Evolutionary conservation across 768 basidiomycete genomes (phyloP), one percentile per base, ranked within the genome.

Genomic region (Royoungia palumana): DNA sequence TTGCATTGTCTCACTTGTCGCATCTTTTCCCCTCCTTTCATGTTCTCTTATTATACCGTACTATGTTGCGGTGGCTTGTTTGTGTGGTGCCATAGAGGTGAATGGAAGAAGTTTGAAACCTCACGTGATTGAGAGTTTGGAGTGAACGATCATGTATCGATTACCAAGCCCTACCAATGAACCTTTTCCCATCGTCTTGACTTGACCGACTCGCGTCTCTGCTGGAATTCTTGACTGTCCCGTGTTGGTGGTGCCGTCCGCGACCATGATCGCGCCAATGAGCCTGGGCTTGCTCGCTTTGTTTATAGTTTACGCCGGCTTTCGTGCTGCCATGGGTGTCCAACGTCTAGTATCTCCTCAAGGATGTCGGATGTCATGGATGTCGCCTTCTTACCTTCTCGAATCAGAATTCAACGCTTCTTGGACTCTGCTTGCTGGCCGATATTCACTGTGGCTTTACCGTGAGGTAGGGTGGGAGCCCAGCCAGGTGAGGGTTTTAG

Each of bases 361-460:
- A 75, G 90, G 89, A 80, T 97, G 94, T 69, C 81, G 87, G 32
- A 97, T 97, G 94, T 92, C 91, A 44, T 94, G 82, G 77, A 96
- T 95, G 94, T 88, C 82, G 4, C 94, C 94, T 3, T 87, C 88
- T 1, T 98, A 98, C 66, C 66, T 90, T 16, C 75, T 82, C 28
- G 84, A 95, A 56, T 61, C 75, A 8, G 75, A 73, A 32, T 85
- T 94, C 57, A 77, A 91, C 58, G 55, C 70, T 14, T 71, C 78
- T 4, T 86, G 87, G 83, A 85, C 86, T 20, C 81, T 82, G 3
- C 73, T 94, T 11, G 82, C 84, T 5, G 67, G 62, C 27, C 76
- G 90, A 44, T 96, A 96, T 66, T 83, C 81, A 6, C 76, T 99
- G n/a, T 92, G 81, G 76, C 72, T 97, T 25, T 99, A 99, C 65